These are phyloP conservation scores for Diaporthe velutina DNA, from an alignment of 2,329 filamentous ascomycete genomes.

Conservation along the genomic window DNA sequence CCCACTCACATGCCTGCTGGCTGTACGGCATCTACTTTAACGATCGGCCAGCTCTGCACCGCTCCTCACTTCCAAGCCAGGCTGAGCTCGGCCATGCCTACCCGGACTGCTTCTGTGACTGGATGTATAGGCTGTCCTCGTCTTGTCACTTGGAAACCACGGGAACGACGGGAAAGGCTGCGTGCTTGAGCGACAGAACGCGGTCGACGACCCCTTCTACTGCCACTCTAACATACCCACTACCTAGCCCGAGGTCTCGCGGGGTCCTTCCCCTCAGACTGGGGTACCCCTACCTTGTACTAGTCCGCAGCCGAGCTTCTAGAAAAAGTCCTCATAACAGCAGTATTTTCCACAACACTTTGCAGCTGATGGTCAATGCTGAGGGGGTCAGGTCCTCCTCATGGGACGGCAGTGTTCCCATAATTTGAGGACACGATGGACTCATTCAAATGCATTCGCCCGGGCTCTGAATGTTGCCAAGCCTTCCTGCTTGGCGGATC, in stretches of 20 bases:
- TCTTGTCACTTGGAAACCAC: not conserved
- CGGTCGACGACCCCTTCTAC: not conserved
- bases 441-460: too few relatives aligned
- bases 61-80: not conserved
- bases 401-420: too few relatives aligned
- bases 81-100: not conserved
- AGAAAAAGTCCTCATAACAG: slow-evolving; percentile 20
- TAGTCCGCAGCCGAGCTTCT: slow-evolving; percentile 21
- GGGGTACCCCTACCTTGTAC: slow-evolving; percentile 22
- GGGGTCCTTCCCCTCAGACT: not conserved
- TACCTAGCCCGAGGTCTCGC: not conserved
- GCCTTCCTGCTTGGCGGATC: not conserved
- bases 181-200: not conserved
- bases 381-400: not conserved
- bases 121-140: not conserved
- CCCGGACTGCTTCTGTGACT: not conserved
- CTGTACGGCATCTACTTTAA: not conserved
- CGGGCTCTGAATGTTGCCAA: not conserved
- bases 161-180: not conserved
- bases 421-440: not conserved
- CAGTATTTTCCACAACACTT: not conserved
- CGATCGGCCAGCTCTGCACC: not conserved
- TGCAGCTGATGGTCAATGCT: not conserved
- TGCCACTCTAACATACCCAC: not conserved
- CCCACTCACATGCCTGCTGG: slow-evolving; percentile 31